Base-by-base conservation (phyloP, 2,329 filamentous ascomycete species). In the Triangularia verruculosa region DNA sequence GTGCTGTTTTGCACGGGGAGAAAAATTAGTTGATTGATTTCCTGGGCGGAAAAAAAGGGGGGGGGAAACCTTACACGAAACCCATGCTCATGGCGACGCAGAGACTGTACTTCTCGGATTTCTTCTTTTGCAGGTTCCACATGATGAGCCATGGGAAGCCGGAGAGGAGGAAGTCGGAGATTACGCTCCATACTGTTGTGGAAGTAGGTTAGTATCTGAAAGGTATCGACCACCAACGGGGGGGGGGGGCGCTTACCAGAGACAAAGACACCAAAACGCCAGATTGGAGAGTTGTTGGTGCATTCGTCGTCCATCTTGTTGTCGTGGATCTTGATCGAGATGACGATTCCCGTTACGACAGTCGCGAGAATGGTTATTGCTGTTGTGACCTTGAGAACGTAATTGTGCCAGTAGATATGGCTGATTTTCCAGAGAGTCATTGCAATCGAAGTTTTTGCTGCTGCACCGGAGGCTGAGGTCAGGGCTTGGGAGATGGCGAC, bases 71-170 rank as follows among this genome's bases (percentile, higher is more conserved):
- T 13, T 30, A 64, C 64, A 60, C 7, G 1, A 32, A 17, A 13
- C 61, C 61, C 2, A 59, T 13, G n/a, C 64, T 64, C 56, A 64
- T 30, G 9, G 15, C 39, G 5, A 60, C 22, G 1, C 34, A 32
- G 2, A 66, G 12, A 2, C 39, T 27, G 25, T 39, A 39, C 25
- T 55, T 66, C 12, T 64, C 59, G 0, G 17, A 8, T 1, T 8
- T 43, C 15, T 12, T 24, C 39, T 55, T 59, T 0, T 61, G 22
- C 3, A 61, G 51, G 1, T 57, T 22, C 59, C 51, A 57, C 4
- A 66, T 30, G 3, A 61, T 57, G 43, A 55, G 12, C 64, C 61
- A 66, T 0, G 61, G 61, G 11, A 66, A 22, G 4, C 30, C 24
- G 4, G 61, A 59, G 4, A 64, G 55, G 9, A 17, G n/a, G 11